A percentile compares a stretch with the other conserved stretches of the same genome.
phyloP scores from a whole-genome alignment of 306 rosid species.

The Prinsepia uniflora region DNA sequence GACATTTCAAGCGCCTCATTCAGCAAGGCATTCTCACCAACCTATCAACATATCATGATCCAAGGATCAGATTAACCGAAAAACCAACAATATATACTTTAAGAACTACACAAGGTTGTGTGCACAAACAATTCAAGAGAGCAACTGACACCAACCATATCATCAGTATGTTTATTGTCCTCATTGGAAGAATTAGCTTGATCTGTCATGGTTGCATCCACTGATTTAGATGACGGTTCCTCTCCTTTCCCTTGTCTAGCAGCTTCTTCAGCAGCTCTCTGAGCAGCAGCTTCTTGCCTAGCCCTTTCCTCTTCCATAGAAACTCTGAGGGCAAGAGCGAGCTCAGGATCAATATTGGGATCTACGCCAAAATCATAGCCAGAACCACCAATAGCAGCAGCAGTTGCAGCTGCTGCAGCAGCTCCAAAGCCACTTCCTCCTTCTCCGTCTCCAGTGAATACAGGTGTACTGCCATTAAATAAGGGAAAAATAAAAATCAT shows the following conservation, averaged over 20 bases:
- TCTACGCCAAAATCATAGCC: constrained; percentile 39
- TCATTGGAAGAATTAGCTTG: constrained; percentile 18
- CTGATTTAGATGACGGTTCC: constrained; percentile 31
- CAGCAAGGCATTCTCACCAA: constrained; percentile 21
- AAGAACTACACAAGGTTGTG: background rate
- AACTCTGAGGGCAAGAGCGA: constrained; percentile 48
- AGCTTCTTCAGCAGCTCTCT: constrained; percentile 37
- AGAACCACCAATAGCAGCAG: constrained; percentile 32
- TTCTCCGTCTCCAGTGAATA: constrained; percentile 41
- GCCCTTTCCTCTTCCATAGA: constrained; percentile 49
- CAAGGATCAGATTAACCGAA: background rate
- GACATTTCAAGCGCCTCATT: constrained; percentile 36
- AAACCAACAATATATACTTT: constrained; percentile 11
- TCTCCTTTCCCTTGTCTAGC: constrained; percentile 32
- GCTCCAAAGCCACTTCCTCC: constrained; percentile 40
- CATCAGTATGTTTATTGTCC: constrained; percentile 13
- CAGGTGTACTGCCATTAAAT: constrained; percentile 37
- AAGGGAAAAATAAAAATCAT: background rate
- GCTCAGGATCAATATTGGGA: constrained; percentile 40
- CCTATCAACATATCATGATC: constrained; percentile 16
- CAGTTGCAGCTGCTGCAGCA: constrained; percentile 31
- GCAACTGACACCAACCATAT: constrained; percentile 14
- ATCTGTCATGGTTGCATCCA: constrained; percentile 31
- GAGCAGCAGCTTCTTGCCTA: constrained; percentile 43
- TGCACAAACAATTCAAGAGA: background rate